phyloP scores from a whole-genome alignment of 2,329 filamentous ascomycete species.

The Cladosporium sp. region DNA sequence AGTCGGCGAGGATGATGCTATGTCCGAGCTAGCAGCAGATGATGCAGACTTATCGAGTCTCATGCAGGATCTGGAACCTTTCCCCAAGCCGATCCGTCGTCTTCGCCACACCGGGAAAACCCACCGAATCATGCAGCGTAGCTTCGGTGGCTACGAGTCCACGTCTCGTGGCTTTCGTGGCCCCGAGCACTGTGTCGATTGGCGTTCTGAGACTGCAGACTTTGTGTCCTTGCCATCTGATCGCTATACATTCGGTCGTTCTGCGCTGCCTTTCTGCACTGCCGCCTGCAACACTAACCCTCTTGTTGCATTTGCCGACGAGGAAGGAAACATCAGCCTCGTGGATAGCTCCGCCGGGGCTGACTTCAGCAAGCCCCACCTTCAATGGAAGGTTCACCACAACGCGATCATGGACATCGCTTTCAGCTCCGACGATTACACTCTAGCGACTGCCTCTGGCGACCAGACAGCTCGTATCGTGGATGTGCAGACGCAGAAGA shows the following conservation, averaged over 20 bases:
- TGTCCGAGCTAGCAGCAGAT: conserved; percentile 21
- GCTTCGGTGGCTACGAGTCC: conserved; percentile 41
- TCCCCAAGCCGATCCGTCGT: conserved; percentile 39
- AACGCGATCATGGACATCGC: conserved; percentile 71
- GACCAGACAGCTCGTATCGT: conserved; percentile 70
- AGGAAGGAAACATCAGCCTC: conserved; percentile 62
- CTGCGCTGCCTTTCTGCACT: conserved; percentile 61
- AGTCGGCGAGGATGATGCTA: conserved; percentile 19
- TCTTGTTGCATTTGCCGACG: conserved; percentile 65
- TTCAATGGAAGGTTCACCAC: conserved; percentile 59
- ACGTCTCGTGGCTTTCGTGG: conserved; percentile 36
- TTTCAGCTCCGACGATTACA: conserved; percentile 63
- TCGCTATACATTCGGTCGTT: conserved; percentile 45
- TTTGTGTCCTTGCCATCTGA: conserved; percentile 58
- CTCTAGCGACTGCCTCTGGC: conserved; percentile 67
- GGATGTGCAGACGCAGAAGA: conserved; percentile 57
- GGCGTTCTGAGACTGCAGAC: conserved; percentile 55
- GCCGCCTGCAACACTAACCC: conserved; percentile 65
- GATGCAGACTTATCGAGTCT: conserved; percentile 38
- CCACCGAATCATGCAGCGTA: conserved; percentile 40
- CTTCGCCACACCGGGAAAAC: conserved; percentile 32
- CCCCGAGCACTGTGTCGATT: conserved; percentile 45
- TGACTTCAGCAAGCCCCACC: conserved; percentile 54
- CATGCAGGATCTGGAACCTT: conserved; percentile 37
- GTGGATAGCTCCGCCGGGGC: conserved; percentile 55